Percentiles rank a stretch among this genome's conserved stretches.
phyloP scores from a whole-genome alignment of 2,329 filamentous ascomycete genomes.

The Aschersonia sp. region DNA sequence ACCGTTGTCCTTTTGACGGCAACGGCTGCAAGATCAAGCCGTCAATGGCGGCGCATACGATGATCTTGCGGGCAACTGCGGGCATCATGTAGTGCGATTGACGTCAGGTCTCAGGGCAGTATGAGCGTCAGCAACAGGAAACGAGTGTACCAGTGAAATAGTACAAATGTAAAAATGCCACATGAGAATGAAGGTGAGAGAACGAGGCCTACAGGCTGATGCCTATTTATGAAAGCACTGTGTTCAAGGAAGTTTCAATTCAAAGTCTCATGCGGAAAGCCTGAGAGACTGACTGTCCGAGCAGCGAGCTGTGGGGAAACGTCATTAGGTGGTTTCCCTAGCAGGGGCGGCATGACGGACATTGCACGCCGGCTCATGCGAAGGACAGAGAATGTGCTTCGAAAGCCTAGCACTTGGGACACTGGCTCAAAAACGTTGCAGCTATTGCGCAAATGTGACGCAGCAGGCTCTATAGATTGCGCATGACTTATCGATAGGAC shows the following conservation, averaged over 20 bases:
- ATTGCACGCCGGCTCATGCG: neutral
- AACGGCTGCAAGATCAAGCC: conserved; percentile 70
- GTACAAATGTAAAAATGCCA: neutral
- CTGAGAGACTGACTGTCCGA: no score
- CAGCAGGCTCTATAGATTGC: no score
- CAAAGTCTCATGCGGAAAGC: neutral
- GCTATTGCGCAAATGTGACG: no score
- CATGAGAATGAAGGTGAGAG: neutral
- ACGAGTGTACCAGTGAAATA: neutral
- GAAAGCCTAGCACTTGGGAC: no score
- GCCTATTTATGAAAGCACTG: no score
- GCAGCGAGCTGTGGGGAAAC: neutral
- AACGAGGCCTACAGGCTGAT: neutral
- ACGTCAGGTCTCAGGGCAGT: neutral
- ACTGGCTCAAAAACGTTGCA: no score
- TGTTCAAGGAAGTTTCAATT: neutral
- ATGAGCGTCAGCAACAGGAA: neutral
- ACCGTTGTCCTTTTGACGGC: conserved; percentile 41
- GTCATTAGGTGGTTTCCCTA: neutral
- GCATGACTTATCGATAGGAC: no score
- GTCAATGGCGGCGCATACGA: conserved; percentile 70
- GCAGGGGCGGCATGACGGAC: neutral
- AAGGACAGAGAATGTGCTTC: neutral
- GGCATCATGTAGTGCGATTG: conserved; percentile 41
- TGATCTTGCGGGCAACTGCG: conserved; percentile 61